Conservation (phyloP, 768 basidiomycete genomes). For the Leccinum rimulosum region DNA sequence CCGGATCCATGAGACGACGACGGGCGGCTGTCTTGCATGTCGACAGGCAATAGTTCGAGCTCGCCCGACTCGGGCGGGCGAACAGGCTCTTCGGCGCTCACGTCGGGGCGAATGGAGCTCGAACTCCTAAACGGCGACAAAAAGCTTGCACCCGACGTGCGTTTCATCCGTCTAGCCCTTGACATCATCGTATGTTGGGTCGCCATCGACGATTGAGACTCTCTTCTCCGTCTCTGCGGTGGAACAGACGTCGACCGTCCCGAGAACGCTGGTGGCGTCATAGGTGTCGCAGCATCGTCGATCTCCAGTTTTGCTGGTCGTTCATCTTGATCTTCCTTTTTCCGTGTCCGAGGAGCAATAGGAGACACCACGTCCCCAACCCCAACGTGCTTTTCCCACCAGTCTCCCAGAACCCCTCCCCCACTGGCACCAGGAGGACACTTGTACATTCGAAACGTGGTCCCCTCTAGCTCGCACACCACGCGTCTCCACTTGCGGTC, state of each 20-base stretch:
- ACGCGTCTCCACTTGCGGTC: slow-evolving; percentile 92
- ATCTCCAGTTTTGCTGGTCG: slow-evolving; percentile 24
- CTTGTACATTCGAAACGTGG: slow-evolving; percentile 77
- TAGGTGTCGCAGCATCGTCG: slow-evolving; percentile 7
- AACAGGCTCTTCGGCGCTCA: slow-evolving; percentile 9
- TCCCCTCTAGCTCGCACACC: slow-evolving; percentile 89
- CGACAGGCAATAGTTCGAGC: slow-evolving; percentile 26
- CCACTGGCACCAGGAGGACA: slow-evolving; percentile 42
- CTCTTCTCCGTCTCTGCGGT: slow-evolving; percentile 14
- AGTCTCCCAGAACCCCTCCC: slow-evolving; percentile 57
- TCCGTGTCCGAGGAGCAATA: slow-evolving; percentile 25
- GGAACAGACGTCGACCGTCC: slow-evolving; percentile 7
- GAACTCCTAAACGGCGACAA: slow-evolving; percentile 26
- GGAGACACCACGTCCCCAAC: slow-evolving; percentile 55
- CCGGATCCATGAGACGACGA: slow-evolving; percentile 19
- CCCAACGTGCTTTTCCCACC: slow-evolving; percentile 79
- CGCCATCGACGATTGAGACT: slow-evolving; percentile 26
- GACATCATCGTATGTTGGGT: slow-evolving; percentile 14
- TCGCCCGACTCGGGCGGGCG: slow-evolving; percentile 12
- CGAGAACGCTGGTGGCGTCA: not conserved
- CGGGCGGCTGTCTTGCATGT: slow-evolving; percentile 21
- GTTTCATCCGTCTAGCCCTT: slow-evolving; percentile 21
- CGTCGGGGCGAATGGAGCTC: slow-evolving; percentile 8
- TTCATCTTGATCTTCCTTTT: slow-evolving; percentile 27
- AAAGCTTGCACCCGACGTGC: slow-evolving; percentile 29